Evolutionary conservation across 1,284 basidiomycete genomes (phyloP).

Genomic region (Earliella scabrosa): DNA sequence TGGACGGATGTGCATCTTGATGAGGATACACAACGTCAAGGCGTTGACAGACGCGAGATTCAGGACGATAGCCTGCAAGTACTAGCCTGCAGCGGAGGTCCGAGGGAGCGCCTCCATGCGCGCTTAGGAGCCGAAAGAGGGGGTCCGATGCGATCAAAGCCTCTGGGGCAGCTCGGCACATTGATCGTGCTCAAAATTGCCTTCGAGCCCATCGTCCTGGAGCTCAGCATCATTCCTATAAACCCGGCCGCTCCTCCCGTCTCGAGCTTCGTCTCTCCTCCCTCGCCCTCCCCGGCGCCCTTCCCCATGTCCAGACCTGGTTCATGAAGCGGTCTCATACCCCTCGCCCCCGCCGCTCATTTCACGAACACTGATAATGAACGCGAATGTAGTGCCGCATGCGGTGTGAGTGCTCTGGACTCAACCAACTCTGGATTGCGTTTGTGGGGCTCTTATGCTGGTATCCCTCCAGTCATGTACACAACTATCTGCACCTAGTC

Average conservation of each 20-base stretch:
- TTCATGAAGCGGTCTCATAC: slow-evolving; percentile 2
- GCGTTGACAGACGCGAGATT: no score
- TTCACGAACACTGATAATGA: slow-evolving; percentile 16
- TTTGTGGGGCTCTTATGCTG: no score
- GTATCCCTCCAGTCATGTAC: slow-evolving; percentile 28
- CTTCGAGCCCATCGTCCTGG: neutral
- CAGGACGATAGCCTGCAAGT: no score
- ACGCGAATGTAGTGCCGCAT: slow-evolving; percentile 17
- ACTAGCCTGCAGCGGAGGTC: no score
- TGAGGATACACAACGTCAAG: no score
- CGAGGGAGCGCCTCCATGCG: no score
- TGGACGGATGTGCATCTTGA: no score
- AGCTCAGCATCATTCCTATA: neutral
- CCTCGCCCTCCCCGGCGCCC: slow-evolving; percentile 3
- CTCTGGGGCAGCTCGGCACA: neutral
- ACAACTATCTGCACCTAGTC: slow-evolving; percentile 34
- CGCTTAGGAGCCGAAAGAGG: no score
- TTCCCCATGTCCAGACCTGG: slow-evolving; percentile 11
- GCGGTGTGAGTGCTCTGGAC: slow-evolving; percentile 19
- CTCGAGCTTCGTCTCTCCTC: neutral
- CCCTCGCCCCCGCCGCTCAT: slow-evolving; percentile 1
- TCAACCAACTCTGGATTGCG: no score
- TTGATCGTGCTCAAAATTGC: neutral
- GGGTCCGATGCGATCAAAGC: no score
- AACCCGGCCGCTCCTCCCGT: slow-evolving; percentile 1